A percentile compares a stretch with the other conserved stretches of the same genome.
Conservation (phyloP, 1,284 basidiomycete genomes). For the Apiotrichum brassicae region DNA sequence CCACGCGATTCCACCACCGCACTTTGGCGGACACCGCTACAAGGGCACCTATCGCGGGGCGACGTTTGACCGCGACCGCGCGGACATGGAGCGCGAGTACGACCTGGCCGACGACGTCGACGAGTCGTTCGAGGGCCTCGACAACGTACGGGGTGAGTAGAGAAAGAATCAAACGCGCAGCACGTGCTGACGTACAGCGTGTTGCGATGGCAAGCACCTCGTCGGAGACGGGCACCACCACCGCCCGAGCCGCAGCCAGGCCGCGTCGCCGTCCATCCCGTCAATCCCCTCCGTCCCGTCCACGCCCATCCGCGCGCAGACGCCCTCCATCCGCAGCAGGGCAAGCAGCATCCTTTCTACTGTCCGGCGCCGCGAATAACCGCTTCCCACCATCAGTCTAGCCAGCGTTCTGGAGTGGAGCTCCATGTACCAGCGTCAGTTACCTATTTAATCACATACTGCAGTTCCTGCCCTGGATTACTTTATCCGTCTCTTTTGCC, state of each 20-base stretch:
- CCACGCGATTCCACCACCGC: conserved; percentile 44
- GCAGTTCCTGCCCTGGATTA: too few species aligned
- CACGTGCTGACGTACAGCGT: conserved; percentile 51
- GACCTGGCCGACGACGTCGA: conserved; percentile 53
- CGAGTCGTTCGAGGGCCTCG: conserved; percentile 82
- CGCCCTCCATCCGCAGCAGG: conserved; percentile 26
- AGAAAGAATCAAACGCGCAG: background rate
- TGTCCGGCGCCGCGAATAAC: conserved; percentile 10
- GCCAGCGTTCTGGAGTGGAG: too few species aligned
- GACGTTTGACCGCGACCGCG: conserved; percentile 12
- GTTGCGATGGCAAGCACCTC: conserved; percentile 83
- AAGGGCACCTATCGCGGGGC: conserved; percentile 40
- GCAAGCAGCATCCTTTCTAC: conserved; percentile 19
- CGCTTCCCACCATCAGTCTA: background rate
- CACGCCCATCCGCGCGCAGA: conserved; percentile 26
- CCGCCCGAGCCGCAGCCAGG: conserved; percentile 58
- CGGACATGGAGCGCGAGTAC: conserved; percentile 41
- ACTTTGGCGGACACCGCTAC: conserved; percentile 40
- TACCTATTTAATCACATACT: too few species aligned
- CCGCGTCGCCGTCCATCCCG: conserved; percentile 24
- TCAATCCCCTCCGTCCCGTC: conserved; percentile 9
- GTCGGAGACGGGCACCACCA: conserved; percentile 54
- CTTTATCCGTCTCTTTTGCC: too few species aligned
- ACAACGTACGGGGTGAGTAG: conserved; percentile 63
- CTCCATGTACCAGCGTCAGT: too few species aligned